A percentile compares a stretch with the other conserved stretches of the same genome.
These are phyloP conservation scores for Dactylonectria estremocensis DNA, from an alignment of 2,329 filamentous ascomycete genomes.

Conservation along the genomic window DNA sequence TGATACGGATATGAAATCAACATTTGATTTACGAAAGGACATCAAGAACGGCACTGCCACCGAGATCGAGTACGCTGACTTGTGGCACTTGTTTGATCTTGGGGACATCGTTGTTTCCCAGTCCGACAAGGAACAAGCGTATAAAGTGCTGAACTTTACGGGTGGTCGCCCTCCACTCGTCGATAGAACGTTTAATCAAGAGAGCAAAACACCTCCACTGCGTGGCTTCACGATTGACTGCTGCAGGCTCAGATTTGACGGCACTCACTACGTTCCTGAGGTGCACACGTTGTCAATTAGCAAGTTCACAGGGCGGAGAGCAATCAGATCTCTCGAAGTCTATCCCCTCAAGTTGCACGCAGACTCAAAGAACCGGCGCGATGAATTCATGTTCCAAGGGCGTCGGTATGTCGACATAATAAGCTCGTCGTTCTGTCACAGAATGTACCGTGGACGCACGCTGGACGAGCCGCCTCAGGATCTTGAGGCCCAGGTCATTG, in stretches of 20 bases:
- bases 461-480: slow-evolving; percentile 3
- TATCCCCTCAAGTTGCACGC: slow-evolving; percentile 28
- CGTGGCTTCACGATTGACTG: slow-evolving; percentile 32
- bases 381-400: neutral
- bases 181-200: neutral
- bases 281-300: slow-evolving; percentile 25
- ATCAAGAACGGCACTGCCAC: slow-evolving; percentile 24
- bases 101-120: slow-evolving; percentile 18
- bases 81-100: slow-evolving; percentile 35
- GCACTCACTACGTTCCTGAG: slow-evolving; percentile 19
- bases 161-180: slow-evolving; percentile 20
- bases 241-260: slow-evolving; percentile 21
- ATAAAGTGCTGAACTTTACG: slow-evolving; percentile 6
- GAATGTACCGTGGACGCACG: slow-evolving; percentile 3
- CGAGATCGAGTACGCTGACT: slow-evolving; percentile 31
- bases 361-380: neutral
- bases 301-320: slow-evolving; percentile 22
- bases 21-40: slow-evolving; percentile 19
- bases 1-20: slow-evolving; percentile 28
- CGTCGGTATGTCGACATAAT: neutral
- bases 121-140: slow-evolving; percentile 6
- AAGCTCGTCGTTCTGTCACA: neutral
- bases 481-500: slow-evolving; percentile 6
- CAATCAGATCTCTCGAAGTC: slow-evolving; percentile 14
- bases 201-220: neutral